Evolutionary conservation across 257 asterid genomes (phyloP), one percentile per base, ranked within the genome.

Genomic region (Vinca minor): DNA sequence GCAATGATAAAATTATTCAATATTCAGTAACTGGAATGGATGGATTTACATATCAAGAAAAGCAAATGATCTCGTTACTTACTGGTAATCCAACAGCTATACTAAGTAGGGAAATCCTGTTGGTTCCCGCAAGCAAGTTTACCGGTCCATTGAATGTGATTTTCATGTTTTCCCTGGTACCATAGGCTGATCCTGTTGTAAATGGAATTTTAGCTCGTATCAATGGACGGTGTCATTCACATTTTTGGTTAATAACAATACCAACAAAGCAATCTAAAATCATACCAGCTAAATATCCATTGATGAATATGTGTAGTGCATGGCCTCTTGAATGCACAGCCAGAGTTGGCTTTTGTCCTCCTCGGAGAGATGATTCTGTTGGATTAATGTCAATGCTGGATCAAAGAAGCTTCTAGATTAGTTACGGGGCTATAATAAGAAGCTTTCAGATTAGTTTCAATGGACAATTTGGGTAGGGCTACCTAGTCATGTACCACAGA

Each of bases 401-500:
- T 31, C 8, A 10, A 57, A 26, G 23, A 66, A 47, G 44, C 61
- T 4, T 15, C 60, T 25, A 0, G 5, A n/a, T n/a, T n/a, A n/a
- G n/a, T n/a, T n/a, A n/a, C n/a, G n/a, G n/a, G n/a, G n/a, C n/a
- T n/a, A n/a, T n/a, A n/a, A n/a, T n/a, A n/a, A 34, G 38, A 34
- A 34, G 38, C 38, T 34, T 34, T 34, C 38, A 34, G 7, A 23
- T 5, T 17, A 53, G 59, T 53, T 53, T 49, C 10, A 25, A 28
- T 53, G 15, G 59, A 52, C 35, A 28, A 26, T 53, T 11, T 26
- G 36, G 38, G 11, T 28, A 26, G 25, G 6, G 14, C 4, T 62
- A 86, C 94, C 85, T 78, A 60, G 83, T 86, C 55, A 72, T 76
- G 65, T 84, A 86, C 95, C 95, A 86, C 76, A 86, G 77, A 57